Base-by-base conservation (phyloP, 1,284 basidiomycete species). In the Cystobasidium slooffiae region DNA sequence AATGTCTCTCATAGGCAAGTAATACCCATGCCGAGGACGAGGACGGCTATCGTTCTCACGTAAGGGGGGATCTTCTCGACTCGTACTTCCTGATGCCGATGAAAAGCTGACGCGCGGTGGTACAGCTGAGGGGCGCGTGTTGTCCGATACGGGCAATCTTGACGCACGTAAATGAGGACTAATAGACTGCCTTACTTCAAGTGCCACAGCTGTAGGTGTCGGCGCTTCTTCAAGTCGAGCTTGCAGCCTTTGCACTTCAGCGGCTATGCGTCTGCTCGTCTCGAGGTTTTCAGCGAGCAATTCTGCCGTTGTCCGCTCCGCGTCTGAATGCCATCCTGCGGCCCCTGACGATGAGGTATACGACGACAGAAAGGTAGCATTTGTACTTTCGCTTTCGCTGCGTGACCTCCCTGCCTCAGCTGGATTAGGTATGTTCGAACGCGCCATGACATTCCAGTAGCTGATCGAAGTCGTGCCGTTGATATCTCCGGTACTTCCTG, bases 241-340 rank as follows among this genome's bases (percentile, higher is more conserved):
- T 49, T 72, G 69, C 10, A 63, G 49, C 16, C 51, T 64, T 20
- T 63, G 56, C 1, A 72, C 69, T 49, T 72, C 59, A 6, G 59
- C 49, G 20, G 69, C 61, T 10, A 72, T 72, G 14, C 61, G 49
- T 62, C 69, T 37, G 24, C 69, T 37, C 6, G 9, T 39, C 51
- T 72, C 69, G 18, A 72, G 31, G 31, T 52, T 44, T 8, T 52
- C 47, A 7, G 61, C 39, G 43, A 72, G 69, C 37, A 41, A 39
- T 41, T 72, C 69, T 6, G 69, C 69, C n/a, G 59, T 44, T 20
- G 22, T 22, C 22, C 37, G 43, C 39, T 72, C 69, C 2, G 12
- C 51, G 7, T 47, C 66, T 3, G 53, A 47, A 46, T 20, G 66
- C 51, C 43, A 52, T 5, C 39, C n/a, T 22, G 43, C 37, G 53